Evolutionary conservation across 2,329 filamentous ascomycete species (phyloP).

Genomic region (Pseudogymnoascus sp.): DNA sequence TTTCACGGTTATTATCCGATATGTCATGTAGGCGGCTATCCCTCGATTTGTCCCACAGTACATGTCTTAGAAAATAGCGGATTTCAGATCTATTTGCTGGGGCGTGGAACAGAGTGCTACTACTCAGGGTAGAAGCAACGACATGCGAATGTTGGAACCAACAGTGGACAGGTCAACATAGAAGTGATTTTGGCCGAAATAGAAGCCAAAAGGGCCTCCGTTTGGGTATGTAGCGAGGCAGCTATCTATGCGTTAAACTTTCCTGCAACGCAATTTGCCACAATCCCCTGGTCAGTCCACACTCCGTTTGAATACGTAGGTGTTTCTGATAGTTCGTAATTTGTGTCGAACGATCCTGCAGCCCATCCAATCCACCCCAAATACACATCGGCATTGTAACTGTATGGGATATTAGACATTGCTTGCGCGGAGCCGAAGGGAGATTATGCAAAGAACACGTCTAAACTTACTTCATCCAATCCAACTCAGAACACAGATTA

Average conservation of each 20-base stretch:
- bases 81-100: background rate
- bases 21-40: too few species aligned
- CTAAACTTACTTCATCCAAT: background rate
- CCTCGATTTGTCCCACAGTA: too few species aligned
- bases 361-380: slow-evolving; percentile 29
- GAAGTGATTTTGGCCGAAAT: background rate
- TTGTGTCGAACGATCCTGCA: slow-evolving; percentile 27
- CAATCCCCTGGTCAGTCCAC: slow-evolving; percentile 16
- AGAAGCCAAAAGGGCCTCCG: background rate
- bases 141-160: background rate
- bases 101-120: background rate
- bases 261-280: background rate
- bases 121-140: background rate
- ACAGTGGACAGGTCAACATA: background rate
- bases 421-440: background rate
- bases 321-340: slow-evolving; percentile 19
- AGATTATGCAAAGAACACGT: background rate
- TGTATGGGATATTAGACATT: slow-evolving; percentile 9
- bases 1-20: too few species aligned
- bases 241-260: background rate
- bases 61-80: background rate
- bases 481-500: background rate
- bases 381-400: slow-evolving; percentile 23
- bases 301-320: slow-evolving; percentile 19
- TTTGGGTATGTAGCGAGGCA: background rate